A percentile compares a stretch with the other conserved stretches of the same genome.
Evolutionary conservation across 441 rosid species (phyloP).

Genomic region (Pelargonium fulgidum): DNA sequence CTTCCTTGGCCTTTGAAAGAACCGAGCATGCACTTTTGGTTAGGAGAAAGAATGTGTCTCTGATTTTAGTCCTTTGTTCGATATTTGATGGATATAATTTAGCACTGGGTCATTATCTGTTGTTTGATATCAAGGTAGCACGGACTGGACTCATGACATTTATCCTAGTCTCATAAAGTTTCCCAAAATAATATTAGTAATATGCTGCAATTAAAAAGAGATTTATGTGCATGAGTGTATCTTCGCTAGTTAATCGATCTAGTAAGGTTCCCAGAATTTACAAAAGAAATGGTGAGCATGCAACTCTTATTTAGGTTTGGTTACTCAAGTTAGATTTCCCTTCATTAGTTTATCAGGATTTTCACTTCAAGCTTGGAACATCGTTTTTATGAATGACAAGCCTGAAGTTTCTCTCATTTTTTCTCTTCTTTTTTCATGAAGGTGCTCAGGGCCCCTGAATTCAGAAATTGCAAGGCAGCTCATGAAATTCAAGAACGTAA

Average conservation of each 20-base stretch:
- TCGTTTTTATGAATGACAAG: neutral
- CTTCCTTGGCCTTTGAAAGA: neutral
- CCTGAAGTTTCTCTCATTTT: neutral
- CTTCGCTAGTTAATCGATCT: neutral
- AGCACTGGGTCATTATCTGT: neutral
- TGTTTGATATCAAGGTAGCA: neutral
- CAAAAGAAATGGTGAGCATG: neutral
- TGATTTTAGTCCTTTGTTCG: neutral
- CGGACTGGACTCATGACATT: neutral
- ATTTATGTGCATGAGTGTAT: neutral
- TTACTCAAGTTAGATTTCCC: neutral
- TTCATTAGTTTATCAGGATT: neutral
- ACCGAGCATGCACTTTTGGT: neutral
- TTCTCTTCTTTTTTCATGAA: constrained; percentile 25
- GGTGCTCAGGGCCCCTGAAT: constrained; percentile 61
- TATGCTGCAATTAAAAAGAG: neutral
- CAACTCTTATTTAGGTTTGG: neutral
- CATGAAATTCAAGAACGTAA: constrained; percentile 62
- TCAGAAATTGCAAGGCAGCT: constrained; percentile 56
- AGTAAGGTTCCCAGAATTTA: neutral
- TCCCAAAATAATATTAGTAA: neutral
- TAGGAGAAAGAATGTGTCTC: neutral
- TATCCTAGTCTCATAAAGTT: neutral
- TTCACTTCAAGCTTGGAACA: neutral
- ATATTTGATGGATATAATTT: neutral